A percentile compares a stretch with the other conserved stretches of the same genome.
Evolutionary conservation across 345 rosid species (phyloP).

Genomic region (Erysimum cheiranthoides): DNA sequence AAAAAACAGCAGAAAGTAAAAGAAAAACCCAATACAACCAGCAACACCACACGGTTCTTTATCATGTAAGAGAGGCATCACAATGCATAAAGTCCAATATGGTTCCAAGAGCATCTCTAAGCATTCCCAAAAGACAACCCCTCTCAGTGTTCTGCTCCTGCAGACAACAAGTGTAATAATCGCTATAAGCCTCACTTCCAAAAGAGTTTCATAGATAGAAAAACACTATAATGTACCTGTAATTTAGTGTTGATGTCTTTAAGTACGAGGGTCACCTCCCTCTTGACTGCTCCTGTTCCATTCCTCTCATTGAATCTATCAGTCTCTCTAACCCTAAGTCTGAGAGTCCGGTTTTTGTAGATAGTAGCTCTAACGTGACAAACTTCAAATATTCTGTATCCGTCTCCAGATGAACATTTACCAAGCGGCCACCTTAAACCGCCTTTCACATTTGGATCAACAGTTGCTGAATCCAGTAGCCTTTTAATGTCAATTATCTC

Average conservation of each 20-base stretch:
- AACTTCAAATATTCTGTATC: constrained; percentile 53
- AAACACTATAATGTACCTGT: constrained; percentile 34
- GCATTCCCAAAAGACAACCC: background rate
- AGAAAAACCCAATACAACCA: background rate
- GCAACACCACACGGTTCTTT: background rate
- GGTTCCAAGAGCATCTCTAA: constrained; percentile 30
- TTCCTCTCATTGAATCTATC: constrained; percentile 59
- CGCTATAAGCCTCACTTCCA: background rate
- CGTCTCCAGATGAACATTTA: constrained; percentile 49
- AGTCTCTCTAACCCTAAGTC: constrained; percentile 62
- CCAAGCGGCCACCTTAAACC: constrained; percentile 73
- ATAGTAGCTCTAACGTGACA: constrained; percentile 52
- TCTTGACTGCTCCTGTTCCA: constrained; percentile 47
- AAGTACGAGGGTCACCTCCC: constrained; percentile 54
- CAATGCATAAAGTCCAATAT: constrained; percentile 28
- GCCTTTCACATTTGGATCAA: constrained; percentile 69
- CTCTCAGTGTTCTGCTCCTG: background rate
- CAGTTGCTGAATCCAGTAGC: constrained; percentile 55
- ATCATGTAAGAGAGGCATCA: background rate
- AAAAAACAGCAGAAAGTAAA: background rate
- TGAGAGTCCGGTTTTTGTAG: constrained; percentile 51
- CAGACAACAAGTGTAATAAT: background rate
- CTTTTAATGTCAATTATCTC: constrained; percentile 54
- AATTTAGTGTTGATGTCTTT: constrained; percentile 54
- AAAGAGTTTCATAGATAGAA: no score